A percentile compares a stretch with the other conserved stretches of the same genome.
Conservation (phyloP, 257 asterid genomes). For the Paraleonurus japonicus region DNA sequence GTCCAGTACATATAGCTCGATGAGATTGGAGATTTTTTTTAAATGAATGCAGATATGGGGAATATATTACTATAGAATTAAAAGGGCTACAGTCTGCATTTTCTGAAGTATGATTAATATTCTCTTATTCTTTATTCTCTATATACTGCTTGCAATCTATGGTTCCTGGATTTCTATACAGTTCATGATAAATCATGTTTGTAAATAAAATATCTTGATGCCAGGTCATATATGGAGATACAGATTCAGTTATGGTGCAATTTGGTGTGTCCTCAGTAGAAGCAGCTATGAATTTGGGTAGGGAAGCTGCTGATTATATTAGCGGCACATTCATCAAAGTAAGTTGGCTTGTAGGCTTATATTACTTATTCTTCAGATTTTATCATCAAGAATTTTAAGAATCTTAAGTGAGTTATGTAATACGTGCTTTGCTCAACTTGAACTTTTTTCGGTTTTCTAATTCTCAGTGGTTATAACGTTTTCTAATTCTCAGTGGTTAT, state of each 20-base stretch:
- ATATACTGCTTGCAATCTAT: not conserved
- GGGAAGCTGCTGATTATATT: constrained; percentile 94
- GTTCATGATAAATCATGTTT: constrained; percentile 15
- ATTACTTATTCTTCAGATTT: constrained; percentile 11
- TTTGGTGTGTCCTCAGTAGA: constrained; percentile 90
- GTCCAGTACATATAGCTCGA: not conserved
- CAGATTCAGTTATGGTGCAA: constrained; percentile 99
- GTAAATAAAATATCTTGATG: constrained; percentile 21
- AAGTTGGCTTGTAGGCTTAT: constrained; percentile 22
- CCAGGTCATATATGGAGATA: constrained; percentile 98
- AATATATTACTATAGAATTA: not conserved
- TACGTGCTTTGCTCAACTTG: constrained; percentile 1
- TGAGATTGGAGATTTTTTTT: not conserved
- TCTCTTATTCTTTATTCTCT: not conserved
- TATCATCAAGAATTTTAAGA: constrained; percentile 14
- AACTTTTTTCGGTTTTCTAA: not conserved
- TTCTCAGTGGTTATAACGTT: not conserved
- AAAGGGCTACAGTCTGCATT: not conserved
- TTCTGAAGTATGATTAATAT: constrained; percentile 9
- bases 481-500: not conserved
- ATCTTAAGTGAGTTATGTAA: constrained; percentile 12
- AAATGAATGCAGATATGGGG: not conserved
- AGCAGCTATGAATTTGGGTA: constrained; percentile 91
- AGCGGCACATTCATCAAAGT: constrained; percentile 88
- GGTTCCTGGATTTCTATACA: not conserved